Evolutionary conservation across 305 asterid species (phyloP).

Genomic region (Rubia peregrina): DNA sequence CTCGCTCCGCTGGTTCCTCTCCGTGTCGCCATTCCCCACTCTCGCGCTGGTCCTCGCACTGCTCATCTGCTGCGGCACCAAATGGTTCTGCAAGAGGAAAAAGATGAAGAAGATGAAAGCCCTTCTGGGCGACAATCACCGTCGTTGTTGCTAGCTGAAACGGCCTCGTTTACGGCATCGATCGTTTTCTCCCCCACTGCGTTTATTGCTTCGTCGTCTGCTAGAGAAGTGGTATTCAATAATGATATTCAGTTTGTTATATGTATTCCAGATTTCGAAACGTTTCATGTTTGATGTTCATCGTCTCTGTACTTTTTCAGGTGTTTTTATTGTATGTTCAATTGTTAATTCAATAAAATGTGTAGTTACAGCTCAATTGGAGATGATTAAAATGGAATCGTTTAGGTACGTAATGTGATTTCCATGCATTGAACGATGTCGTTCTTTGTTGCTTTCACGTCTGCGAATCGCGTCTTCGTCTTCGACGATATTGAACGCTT

Average conservation of each 20-base stretch:
- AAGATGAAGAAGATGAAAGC: background rate
- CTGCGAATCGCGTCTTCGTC: too few species aligned
- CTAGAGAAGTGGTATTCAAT: background rate
- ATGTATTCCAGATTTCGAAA: background rate
- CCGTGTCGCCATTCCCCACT: background rate
- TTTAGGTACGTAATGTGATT: background rate
- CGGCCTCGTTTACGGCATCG: too few species aligned
- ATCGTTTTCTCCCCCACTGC: background rate
- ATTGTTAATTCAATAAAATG: background rate
- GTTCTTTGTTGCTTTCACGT: too few species aligned
- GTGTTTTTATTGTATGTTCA: background rate
- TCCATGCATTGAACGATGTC: too few species aligned
- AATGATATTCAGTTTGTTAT: background rate
- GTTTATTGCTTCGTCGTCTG: background rate
- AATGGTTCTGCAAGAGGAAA: constrained; percentile 1
- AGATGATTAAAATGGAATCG: background rate
- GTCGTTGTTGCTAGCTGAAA: background rate
- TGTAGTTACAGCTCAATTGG: background rate
- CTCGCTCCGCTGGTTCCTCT: background rate
- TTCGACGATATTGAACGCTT: too few species aligned
- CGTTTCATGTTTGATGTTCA: background rate
- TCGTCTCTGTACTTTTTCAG: background rate
- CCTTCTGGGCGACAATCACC: background rate
- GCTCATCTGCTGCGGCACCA: background rate
- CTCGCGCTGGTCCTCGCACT: background rate